A percentile compares a stretch with the other conserved stretches of the same genome.
Conservation (phyloP, 495 filamentous ascomycete genomes). For the Neurospora africana region DNA sequence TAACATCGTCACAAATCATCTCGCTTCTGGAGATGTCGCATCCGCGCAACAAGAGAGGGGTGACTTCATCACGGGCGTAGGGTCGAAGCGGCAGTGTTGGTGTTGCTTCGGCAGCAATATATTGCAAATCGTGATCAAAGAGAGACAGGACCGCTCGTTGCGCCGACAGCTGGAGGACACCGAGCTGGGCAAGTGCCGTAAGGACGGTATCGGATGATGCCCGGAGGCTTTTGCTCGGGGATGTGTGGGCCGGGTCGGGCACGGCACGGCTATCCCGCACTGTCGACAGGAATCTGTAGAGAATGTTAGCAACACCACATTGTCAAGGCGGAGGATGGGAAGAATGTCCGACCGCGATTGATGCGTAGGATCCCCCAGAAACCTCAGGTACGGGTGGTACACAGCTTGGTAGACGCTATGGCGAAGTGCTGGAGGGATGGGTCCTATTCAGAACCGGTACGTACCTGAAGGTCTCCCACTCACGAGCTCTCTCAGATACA, state of each 20-base stretch:
- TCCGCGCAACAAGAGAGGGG: slow-evolving; percentile 31
- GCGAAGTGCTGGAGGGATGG: neutral
- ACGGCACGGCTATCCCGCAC: slow-evolving; percentile 2
- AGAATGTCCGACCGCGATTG: neutral
- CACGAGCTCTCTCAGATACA: slow-evolving; percentile 17
- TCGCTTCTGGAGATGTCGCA: slow-evolving; percentile 31
- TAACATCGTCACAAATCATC: slow-evolving; percentile 39
- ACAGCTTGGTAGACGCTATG: neutral
- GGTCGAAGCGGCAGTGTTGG: slow-evolving; percentile 37
- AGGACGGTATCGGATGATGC: slow-evolving; percentile 47
- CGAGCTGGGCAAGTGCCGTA: slow-evolving; percentile 54
- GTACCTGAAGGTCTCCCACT: slow-evolving; percentile 25
- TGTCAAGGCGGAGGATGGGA: neutral
- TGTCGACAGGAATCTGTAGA: slow-evolving; percentile 8
- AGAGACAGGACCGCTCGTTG: slow-evolving; percentile 50
- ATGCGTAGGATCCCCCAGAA: neutral
- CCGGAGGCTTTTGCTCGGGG: slow-evolving; percentile 8
- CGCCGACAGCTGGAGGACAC: slow-evolving; percentile 40
- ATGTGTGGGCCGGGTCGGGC: neutral
- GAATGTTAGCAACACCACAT: neutral
- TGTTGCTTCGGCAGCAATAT: slow-evolving; percentile 55
- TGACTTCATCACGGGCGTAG: slow-evolving; percentile 23
- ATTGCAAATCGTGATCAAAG: slow-evolving; percentile 47
- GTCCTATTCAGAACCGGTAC: slow-evolving; percentile 5
- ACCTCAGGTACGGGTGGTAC: neutral